Conservation (phyloP, 2,329 filamentous ascomycete species). For the Apiospora pterosperma region DNA sequence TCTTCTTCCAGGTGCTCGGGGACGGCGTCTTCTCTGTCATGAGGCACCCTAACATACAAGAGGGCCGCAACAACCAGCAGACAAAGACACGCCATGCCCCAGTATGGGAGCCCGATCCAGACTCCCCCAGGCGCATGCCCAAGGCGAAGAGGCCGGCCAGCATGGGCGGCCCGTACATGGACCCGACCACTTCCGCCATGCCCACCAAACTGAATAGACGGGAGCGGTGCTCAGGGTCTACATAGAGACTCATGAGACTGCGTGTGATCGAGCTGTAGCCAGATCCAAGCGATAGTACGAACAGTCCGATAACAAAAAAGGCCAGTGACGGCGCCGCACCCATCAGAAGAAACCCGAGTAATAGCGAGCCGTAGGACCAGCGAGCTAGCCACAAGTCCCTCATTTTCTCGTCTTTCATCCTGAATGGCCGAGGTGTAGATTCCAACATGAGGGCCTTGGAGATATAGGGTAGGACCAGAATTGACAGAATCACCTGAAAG, state of each 20-base stretch:
- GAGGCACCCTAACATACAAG: constrained; percentile 7
- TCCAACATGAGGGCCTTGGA: constrained; percentile 16
- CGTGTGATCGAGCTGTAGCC: constrained; percentile 22
- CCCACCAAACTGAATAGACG: constrained; percentile 28
- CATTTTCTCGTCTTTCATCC: constrained; percentile 19
- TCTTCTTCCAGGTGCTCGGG: neutral
- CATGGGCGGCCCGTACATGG: constrained; percentile 24
- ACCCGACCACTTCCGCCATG: constrained; percentile 27
- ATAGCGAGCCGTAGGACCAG: constrained; percentile 20
- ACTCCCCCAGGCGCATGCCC: constrained; percentile 22
- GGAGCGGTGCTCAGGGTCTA: constrained; percentile 25
- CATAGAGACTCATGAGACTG: constrained; percentile 27
- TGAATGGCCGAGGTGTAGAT: constrained; percentile 15
- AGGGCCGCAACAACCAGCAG: constrained; percentile 1
- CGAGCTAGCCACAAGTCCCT: constrained; percentile 25
- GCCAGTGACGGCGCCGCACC: constrained; percentile 21
- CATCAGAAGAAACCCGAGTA: constrained; percentile 20
- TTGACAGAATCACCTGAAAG: constrained; percentile 20
- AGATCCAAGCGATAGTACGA: constrained; percentile 25
- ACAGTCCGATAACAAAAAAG: constrained; percentile 23
- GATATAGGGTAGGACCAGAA: constrained; percentile 25
- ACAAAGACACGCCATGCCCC: constrained; percentile 17
- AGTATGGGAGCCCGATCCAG: constrained; percentile 29
- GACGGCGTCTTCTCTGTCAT: neutral
- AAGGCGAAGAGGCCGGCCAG: constrained; percentile 27